Percentiles rank a stretch among this genome's conserved stretches.
Conservation (phyloP, 2,329 filamentous ascomycete species). For the Phoma sp. region DNA sequence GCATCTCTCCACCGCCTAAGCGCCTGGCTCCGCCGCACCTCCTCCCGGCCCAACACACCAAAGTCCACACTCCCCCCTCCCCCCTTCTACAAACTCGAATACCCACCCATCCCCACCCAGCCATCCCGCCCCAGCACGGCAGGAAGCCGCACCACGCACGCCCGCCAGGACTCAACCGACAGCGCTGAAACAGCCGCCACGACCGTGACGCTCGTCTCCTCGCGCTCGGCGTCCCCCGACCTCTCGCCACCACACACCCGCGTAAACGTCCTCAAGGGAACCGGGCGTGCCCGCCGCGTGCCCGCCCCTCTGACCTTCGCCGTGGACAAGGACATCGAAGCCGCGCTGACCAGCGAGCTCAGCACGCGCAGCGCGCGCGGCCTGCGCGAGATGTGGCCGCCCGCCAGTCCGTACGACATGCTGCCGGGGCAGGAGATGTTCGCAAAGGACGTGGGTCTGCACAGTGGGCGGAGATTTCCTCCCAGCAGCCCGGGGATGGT, state of each 20-base stretch:
- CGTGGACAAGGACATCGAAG: slow-evolving; percentile 33
- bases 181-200: slow-evolving; percentile 39
- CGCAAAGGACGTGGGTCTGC: slow-evolving; percentile 24
- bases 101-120: slow-evolving; percentile 6
- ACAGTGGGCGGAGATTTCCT: slow-evolving; percentile 17
- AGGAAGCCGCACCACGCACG: slow-evolving; percentile 32
- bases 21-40: slow-evolving; percentile 46
- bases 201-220: slow-evolving; percentile 35
- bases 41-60: slow-evolving; percentile 32
- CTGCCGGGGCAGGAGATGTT: slow-evolving; percentile 43
- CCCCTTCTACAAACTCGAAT: slow-evolving; percentile 43
- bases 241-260: slow-evolving; percentile 3
- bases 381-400: slow-evolving; percentile 33
- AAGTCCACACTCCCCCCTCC: slow-evolving; percentile 20
- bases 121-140: slow-evolving; percentile 29
- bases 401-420: slow-evolving; percentile 35
- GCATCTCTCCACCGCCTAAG: slow-evolving; percentile 42
- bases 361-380: slow-evolving; percentile 27
- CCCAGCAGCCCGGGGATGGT: slow-evolving; percentile 34
- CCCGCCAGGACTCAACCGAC: slow-evolving; percentile 39
- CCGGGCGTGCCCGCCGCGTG: slow-evolving; percentile 34
- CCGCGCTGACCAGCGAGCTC: slow-evolving; percentile 19
- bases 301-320: slow-evolving; percentile 36
- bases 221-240: slow-evolving; percentile 7
- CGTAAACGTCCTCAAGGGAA: slow-evolving; percentile 27